Base-by-base conservation (phyloP, 305 asterid genomes). In the Rubia peregrina region DNA sequence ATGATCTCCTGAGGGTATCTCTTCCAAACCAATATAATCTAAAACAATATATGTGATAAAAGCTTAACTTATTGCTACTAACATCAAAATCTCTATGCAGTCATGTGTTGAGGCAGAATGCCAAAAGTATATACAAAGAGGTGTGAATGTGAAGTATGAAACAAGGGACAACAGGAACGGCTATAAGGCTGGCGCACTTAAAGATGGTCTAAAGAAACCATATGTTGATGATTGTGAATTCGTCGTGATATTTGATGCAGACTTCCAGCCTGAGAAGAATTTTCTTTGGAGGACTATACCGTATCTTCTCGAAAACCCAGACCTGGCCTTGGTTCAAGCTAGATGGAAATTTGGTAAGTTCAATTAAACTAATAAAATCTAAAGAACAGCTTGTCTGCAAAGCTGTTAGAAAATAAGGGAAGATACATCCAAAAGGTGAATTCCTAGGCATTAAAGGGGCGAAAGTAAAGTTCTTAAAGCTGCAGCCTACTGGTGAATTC, bases 291-390 rank as follows among this genome's bases (percentile, higher is more conserved):
- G 88, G 78, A 87, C 95, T 9, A 79, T 90, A 67, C 97, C 94
- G 40, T 90, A 75, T 75, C 87, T 90, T 36, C 79, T 90, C 24
- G 79, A 84, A 26, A 90, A 87, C 84, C 89, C 91, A 66, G 89
- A 90, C 56, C 40, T 87, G 79, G 96, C 84, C 53, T 78, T 86
- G 83, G 96, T 90, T 75, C 96, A 90, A 74, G 95, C 95, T 41
- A 82, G 97, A 75, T 89, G 97, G 97, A 89, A 83, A 84, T 90
- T 87, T 70, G 97, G 97, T 89, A 82, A 76, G 80, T 69, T 59
- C 69, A 55, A 56, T 56, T 30, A 10, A 46, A 72, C 21, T 61
- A 43, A 65, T 30, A 66, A 66, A 73, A 69, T 33, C 30, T 44
- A 21, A 21, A 64, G 33, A 68, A 69, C 57, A 66, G n/a, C n/a